Percentiles rank a stretch among this genome's conserved stretches.
These are phyloP conservation scores for Dactylellina sp. DNA, from an alignment of 2,329 filamentous ascomycete genomes.

Conservation along the genomic window DNA sequence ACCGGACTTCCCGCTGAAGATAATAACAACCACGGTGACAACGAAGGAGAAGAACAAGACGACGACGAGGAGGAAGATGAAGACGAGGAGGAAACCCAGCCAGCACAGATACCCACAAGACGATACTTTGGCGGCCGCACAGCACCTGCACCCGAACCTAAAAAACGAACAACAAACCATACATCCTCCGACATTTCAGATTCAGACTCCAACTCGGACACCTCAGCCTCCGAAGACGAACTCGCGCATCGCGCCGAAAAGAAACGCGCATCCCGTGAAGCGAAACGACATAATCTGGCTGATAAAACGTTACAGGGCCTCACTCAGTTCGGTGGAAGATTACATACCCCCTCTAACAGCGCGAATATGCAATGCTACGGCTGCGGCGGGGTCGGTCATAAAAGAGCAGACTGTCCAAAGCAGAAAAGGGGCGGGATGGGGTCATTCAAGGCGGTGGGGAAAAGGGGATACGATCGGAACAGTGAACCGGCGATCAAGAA, in stretches of 20 bases:
- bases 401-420: constrained; percentile 36
- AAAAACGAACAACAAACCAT: constrained; percentile 15
- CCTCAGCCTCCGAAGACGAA: constrained; percentile 22
- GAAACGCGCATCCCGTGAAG: constrained; percentile 28
- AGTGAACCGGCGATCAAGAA: constrained; percentile 26
- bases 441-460: not conserved
- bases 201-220: constrained; percentile 8
- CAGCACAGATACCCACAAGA: not conserved
- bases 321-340: constrained; percentile 39
- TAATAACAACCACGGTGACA: not conserved
- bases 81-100: not conserved
- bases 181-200: constrained; percentile 1
- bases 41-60: not conserved
- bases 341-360: not conserved
- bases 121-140: constrained; percentile 48
- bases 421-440: not conserved
- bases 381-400: constrained; percentile 29
- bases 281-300: constrained; percentile 29
- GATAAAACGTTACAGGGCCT: constrained; percentile 27
- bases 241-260: constrained; percentile 21
- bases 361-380: constrained; percentile 29
- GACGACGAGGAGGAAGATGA: not conserved
- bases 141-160: constrained; percentile 17
- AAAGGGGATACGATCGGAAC: constrained; percentile 12
- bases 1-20: not conserved